A percentile compares a stretch with the other conserved stretches of the same genome.
phyloP scores from a whole-genome alignment of 352 stramenopile genomes.

The Peronospora destructor region DNA sequence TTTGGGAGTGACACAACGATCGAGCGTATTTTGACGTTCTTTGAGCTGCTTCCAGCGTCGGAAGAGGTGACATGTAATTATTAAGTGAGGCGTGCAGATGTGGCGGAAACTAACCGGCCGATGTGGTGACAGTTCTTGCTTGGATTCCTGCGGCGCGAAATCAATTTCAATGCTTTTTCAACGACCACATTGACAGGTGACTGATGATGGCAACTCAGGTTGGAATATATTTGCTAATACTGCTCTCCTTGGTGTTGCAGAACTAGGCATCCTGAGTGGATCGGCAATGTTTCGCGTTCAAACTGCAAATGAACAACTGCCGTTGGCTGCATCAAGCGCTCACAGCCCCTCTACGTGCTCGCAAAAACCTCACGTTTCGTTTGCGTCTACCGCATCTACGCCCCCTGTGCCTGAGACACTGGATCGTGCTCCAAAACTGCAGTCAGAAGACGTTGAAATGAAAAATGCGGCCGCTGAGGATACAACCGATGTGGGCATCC shows the following conservation, averaged over 20 bases:
- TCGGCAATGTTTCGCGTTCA: slow-evolving; percentile 84
- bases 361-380: slow-evolving; percentile 16
- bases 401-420: background rate
- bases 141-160: slow-evolving; percentile 74
- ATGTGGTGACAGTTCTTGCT: slow-evolving; percentile 48
- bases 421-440: background rate
- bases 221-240: slow-evolving; percentile 1
- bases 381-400: slow-evolving; percentile 6
- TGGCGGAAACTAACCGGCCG: slow-evolving; percentile 4
- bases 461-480: slow-evolving; percentile 18
- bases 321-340: slow-evolving; percentile 1
- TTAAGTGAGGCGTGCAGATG: background rate
- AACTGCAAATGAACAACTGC: slow-evolving; percentile 6
- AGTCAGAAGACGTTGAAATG: slow-evolving; percentile 48
- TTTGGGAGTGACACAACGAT: slow-evolving; percentile 55
- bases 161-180: slow-evolving; percentile 40
- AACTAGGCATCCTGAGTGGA: slow-evolving; percentile 70
- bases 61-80: slow-evolving; percentile 23
- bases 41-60: slow-evolving; percentile 42
- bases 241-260: slow-evolving; percentile 17
- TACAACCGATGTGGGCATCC: background rate
- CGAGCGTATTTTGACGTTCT: slow-evolving; percentile 45
- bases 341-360: background rate
- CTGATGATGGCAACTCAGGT: slow-evolving; percentile 10
- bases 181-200: slow-evolving; percentile 64